These are phyloP conservation scores for Cyclaneusma minus DNA, from an alignment of 2,329 filamentous ascomycete species.

Conservation along the genomic window DNA sequence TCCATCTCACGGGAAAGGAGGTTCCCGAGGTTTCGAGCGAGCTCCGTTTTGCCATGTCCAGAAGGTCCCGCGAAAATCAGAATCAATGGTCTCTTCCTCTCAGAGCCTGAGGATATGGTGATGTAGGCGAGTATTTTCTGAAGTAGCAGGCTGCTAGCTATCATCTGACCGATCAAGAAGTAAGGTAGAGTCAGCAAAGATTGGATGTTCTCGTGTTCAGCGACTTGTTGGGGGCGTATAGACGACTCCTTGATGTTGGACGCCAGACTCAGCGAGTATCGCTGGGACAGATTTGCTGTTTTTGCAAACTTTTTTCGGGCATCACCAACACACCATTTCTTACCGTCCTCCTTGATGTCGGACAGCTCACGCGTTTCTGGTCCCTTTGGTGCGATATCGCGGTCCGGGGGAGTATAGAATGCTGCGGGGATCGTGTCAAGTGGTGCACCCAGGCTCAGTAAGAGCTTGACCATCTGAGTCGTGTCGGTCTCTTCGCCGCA, in stretches of 20 bases:
- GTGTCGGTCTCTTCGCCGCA: conserved; percentile 14
- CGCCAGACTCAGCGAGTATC: conserved; percentile 18
- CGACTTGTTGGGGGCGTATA: conserved; percentile 14
- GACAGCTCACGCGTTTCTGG: conserved; percentile 3
- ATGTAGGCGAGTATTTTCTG: conserved; percentile 18
- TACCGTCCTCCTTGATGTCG: conserved; percentile 6
- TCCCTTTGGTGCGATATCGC: conserved; percentile 11
- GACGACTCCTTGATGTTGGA: conserved; percentile 11
- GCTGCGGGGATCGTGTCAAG: conserved; percentile 13
- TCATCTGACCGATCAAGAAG: conserved; percentile 20
- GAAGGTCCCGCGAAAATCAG: conserved; percentile 28
- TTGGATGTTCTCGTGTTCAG: conserved; percentile 10
- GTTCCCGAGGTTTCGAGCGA: conserved; percentile 24
- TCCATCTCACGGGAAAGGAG: conserved; percentile 23
- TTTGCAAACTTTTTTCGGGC: conserved; percentile 11
- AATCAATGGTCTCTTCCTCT: conserved; percentile 21
- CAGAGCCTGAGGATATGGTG: conserved; percentile 9
- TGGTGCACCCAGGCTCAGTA: conserved; percentile 17
- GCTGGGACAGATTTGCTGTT: conserved; percentile 17
- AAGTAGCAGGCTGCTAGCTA: conserved; percentile 13
- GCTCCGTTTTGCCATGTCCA: conserved; percentile 33
- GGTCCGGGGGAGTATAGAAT: conserved; percentile 11
- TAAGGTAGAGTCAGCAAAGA: conserved; percentile 19
- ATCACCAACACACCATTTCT: conserved; percentile 12
- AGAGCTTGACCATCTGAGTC: conserved; percentile 12